phyloP scores from a whole-genome alignment of 768 basidiomycete genomes.

The Trametes villosa region DNA sequence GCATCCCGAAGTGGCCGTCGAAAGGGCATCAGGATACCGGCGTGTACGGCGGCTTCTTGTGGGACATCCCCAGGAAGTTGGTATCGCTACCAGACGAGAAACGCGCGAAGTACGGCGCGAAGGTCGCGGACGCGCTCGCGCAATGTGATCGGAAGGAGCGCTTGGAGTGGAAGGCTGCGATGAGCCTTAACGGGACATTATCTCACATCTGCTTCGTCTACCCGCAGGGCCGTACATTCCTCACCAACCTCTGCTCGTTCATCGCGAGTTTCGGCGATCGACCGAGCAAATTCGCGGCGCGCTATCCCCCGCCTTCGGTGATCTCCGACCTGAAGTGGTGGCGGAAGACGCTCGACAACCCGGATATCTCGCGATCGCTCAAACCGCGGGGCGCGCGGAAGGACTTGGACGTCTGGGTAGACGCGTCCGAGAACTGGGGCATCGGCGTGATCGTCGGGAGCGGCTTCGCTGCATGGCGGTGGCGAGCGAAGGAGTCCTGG shows the following conservation, averaged over 20 bases:
- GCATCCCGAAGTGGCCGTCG: constrained; percentile 5
- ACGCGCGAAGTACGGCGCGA: constrained; percentile 26
- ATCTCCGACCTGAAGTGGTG: constrained; percentile 41
- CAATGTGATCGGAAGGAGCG: too few relatives aligned
- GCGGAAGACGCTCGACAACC: constrained; percentile 6
- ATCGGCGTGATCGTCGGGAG: neutral
- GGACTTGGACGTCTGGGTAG: constrained; percentile 1
- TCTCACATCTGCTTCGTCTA: constrained; percentile 40
- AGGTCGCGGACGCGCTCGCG: constrained; percentile 16
- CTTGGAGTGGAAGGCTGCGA: constrained; percentile 10
- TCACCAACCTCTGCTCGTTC: constrained; percentile 34
- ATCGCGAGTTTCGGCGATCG: constrained; percentile 26
- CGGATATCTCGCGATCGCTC: neutral
- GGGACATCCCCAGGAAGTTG: constrained; percentile 30
- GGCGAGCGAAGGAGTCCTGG: neutral
- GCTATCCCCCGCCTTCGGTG: constrained; percentile 28
- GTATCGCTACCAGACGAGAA: constrained; percentile 40
- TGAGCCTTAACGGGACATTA: constrained; percentile 37
- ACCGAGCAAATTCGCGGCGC: neutral
- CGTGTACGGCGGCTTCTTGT: constrained; percentile 36
- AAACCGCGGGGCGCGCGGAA: neutral
- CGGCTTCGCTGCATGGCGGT: neutral
- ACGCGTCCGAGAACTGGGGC: constrained; percentile 2
- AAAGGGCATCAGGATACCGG: constrained; percentile 26
- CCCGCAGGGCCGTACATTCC: constrained; percentile 30